phyloP scores from a whole-genome alignment of 495 filamentous ascomycete species.

The Melanomma pulvis-pyrius region DNA sequence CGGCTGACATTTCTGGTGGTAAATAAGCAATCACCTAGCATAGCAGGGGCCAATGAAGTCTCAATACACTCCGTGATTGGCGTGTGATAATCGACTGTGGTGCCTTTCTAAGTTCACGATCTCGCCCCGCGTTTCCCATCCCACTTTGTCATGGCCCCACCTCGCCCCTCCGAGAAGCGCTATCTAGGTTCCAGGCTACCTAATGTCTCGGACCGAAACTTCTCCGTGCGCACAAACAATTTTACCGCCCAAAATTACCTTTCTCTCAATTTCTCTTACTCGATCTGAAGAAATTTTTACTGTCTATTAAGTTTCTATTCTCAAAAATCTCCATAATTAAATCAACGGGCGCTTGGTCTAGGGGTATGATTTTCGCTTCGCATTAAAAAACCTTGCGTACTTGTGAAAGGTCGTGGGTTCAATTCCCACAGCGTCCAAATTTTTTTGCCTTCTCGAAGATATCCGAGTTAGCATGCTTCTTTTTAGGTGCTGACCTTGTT shows the following conservation, averaged over 20 bases:
- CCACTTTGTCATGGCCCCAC: neutral
- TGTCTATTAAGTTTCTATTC: neutral
- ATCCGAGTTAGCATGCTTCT: too few relatives aligned
- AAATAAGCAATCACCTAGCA: too few relatives aligned
- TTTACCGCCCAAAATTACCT: too few relatives aligned
- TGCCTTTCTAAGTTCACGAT: neutral
- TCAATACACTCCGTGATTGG: too few relatives aligned
- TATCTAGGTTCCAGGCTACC: neutral
- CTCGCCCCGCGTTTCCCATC: neutral
- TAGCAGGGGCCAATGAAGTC: too few relatives aligned
- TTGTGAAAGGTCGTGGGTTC: conserved; percentile 46
- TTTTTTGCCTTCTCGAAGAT: conserved; percentile 10
- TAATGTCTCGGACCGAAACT: neutral
- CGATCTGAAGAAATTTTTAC: too few relatives aligned
- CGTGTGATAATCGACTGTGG: neutral
- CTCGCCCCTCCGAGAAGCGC: neutral
- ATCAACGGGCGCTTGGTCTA: conserved; percentile 37
- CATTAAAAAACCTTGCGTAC: conserved; percentile 23
- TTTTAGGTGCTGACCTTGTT: too few relatives aligned
- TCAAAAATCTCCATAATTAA: neutral
- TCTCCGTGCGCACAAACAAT: neutral
- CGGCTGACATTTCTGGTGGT: too few relatives aligned
- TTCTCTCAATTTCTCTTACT: too few relatives aligned
- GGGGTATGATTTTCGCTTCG: conserved; percentile 46
- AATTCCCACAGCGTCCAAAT: conserved; percentile 44